Evolutionary conservation across 1,284 basidiomycete species (phyloP), one percentile per base, ranked within the genome.

Genomic region (Sporisorium graminicola): DNA sequence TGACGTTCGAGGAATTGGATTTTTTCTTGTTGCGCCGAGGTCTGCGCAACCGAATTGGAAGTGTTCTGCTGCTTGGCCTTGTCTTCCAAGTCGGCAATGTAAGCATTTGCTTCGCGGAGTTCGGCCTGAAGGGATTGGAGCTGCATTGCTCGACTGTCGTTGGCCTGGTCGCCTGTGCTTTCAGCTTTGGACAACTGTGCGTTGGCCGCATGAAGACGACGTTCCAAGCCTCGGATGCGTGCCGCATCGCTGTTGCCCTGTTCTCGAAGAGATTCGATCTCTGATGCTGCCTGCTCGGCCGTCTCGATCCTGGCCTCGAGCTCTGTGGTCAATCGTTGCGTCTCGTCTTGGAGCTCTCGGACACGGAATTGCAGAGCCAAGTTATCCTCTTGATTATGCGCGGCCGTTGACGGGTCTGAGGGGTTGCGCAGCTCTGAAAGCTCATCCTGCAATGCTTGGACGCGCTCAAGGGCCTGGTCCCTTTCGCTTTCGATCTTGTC

Each of bases 401-500:
- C 18, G 16, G 6, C 27, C 13, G 47, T 10, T 24, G 47, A 7
- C 10, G 47, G 22, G 14, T 49, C 42, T 4, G 31, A 24, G 24
- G 42, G 42, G 22, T 33, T 49, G 27, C 24, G 50, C 18, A 58
- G 50, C 22, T 55, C 50, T 2, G 54, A 35, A 22, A 74, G 52
- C 31, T 74, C 42, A 2, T 37, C 27, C 35, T 74, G 46, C 44
- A 74, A 29, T 37, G 29, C 29, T 26, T 57, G 58, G 8, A 69
- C 52, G 14, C 59, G 62, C 29, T 69, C 63, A 12, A 77, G 58
- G 13, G 74, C 74, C 40, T 77, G 43, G 14, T 77, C 74, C 31
- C 74, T 51, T 42, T 65, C 66, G 22, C 53, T 60, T 59, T 77
- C 74, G 51, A 77, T 67, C 24, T 65, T 65, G 44, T 77, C 74